Evolutionary conservation across 208 protist genomes (phyloP).

Genomic region (Trypanosomatidae sp.): DNA sequence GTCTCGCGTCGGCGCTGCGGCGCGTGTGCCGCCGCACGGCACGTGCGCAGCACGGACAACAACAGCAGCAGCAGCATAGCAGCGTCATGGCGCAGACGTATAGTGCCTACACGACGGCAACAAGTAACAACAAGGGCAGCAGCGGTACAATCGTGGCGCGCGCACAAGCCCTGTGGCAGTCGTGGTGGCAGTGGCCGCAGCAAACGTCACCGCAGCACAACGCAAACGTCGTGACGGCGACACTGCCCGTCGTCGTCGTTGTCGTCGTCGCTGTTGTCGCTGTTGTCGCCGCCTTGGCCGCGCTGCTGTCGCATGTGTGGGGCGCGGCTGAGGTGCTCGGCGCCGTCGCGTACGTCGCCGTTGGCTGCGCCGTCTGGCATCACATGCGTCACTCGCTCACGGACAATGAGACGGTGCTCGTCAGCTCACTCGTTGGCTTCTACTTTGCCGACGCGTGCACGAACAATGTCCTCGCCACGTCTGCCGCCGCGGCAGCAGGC

Average conservation of each 20-base stretch:
- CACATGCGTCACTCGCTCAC: slow-evolving; percentile 29
- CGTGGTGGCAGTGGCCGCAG: too few species aligned
- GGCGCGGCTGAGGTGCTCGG: slow-evolving; percentile 52
- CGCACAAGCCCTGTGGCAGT: too few species aligned
- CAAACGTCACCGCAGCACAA: too few species aligned
- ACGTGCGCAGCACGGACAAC: too few species aligned
- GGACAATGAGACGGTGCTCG: slow-evolving; percentile 67
- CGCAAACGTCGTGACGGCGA: too few species aligned
- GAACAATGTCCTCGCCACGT: slow-evolving; percentile 42
- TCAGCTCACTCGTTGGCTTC: slow-evolving; percentile 62
- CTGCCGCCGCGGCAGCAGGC: background rate
- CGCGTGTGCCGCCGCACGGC: too few species aligned
- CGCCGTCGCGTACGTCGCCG: slow-evolving; percentile 39
- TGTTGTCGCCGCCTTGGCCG: slow-evolving; percentile 1
- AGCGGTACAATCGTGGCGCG: too few species aligned
- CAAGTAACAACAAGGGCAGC: too few species aligned
- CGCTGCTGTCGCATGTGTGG: slow-evolving; percentile 22
- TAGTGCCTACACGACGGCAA: too few species aligned
- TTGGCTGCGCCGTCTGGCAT: slow-evolving; percentile 50
- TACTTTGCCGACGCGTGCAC: slow-evolving; percentile 59
- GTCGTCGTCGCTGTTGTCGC: slow-evolving; percentile 30
- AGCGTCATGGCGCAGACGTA: too few species aligned
- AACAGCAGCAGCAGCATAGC: too few species aligned
- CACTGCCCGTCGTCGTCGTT: slow-evolving; percentile 19
- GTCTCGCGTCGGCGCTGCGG: too few species aligned